Conservation (phyloP, 2,329 filamentous ascomycete genomes). For the Apiospora arundinis region DNA sequence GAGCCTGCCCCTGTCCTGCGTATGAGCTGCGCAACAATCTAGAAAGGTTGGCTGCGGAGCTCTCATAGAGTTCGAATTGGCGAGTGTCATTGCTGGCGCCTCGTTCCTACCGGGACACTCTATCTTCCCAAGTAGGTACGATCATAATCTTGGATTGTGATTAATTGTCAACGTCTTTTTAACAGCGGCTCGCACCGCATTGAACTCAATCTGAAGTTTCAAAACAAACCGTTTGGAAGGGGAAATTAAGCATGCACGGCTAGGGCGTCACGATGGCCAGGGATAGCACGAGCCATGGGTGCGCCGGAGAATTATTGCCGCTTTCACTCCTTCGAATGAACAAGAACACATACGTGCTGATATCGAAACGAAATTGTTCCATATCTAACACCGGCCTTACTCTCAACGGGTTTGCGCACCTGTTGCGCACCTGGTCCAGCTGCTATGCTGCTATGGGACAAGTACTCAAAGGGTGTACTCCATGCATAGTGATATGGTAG, state of each 20-base stretch:
- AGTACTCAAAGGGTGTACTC: too few species aligned
- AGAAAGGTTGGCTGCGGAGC: not conserved
- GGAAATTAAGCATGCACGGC: not conserved
- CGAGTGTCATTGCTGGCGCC: too few species aligned
- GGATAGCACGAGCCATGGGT: conserved; percentile 13
- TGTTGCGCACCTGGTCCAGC: not conserved
- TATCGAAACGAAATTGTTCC: not conserved
- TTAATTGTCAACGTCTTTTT: not conserved
- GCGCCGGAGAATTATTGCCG: conserved; percentile 5
- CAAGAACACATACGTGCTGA: not conserved
- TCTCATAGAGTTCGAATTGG: not conserved
- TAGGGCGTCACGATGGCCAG: not conserved
- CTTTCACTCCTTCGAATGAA: not conserved
- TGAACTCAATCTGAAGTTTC: not conserved
- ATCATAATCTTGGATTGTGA: not conserved
- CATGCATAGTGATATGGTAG: too few species aligned
- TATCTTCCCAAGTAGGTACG: not conserved
- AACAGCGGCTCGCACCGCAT: not conserved
- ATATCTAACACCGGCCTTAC: not conserved
- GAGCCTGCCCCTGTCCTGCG: not conserved
- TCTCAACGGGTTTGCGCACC: too few species aligned
- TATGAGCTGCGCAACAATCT: not conserved
- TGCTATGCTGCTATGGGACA: too few species aligned
- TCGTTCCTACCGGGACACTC: not conserved
- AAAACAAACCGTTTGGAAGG: not conserved